Conservation (phyloP, 805 yeast genomes). For the Candida methanosorbosa region DNA sequence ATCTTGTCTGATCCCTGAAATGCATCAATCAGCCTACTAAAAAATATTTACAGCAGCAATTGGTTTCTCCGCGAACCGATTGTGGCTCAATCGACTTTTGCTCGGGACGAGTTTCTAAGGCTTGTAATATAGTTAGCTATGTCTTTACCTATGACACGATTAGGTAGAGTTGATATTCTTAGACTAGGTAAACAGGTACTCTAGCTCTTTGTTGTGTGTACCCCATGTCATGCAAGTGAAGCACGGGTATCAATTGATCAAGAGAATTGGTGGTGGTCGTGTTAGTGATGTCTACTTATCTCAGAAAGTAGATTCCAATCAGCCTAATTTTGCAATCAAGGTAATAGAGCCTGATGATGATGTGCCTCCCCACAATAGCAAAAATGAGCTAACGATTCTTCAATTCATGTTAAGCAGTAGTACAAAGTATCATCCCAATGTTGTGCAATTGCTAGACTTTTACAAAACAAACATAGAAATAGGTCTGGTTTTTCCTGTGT, state of each 20-base stretch:
- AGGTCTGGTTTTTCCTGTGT: conserved; percentile 34
- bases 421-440: conserved; percentile 5
- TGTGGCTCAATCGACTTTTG: too few species aligned
- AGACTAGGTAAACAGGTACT: too few species aligned
- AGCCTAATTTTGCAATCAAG: conserved; percentile 30
- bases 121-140: too few species aligned
- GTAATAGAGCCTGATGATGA: conserved; percentile 40
- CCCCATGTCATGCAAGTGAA: too few species aligned
- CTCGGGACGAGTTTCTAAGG: too few species aligned
- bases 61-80: too few species aligned
- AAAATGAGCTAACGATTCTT: conserved; percentile 35
- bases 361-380: conserved; percentile 44
- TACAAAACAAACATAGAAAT: conserved; percentile 21
- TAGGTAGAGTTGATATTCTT: too few species aligned
- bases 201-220: too few species aligned
- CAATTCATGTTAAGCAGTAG: conserved; percentile 6
- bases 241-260: conserved; percentile 5
- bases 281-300: conserved; percentile 32
- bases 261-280: conserved; percentile 32
- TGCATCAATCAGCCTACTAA: too few species aligned
- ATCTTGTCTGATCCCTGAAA: too few species aligned
- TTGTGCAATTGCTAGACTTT: conserved; percentile 8
- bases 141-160: too few species aligned
- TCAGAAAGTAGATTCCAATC: conserved; percentile 3
- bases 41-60: too few species aligned